Base-by-base conservation (phyloP, 352 stramenopile genomes). In the Pythium sukuiense region DNA sequence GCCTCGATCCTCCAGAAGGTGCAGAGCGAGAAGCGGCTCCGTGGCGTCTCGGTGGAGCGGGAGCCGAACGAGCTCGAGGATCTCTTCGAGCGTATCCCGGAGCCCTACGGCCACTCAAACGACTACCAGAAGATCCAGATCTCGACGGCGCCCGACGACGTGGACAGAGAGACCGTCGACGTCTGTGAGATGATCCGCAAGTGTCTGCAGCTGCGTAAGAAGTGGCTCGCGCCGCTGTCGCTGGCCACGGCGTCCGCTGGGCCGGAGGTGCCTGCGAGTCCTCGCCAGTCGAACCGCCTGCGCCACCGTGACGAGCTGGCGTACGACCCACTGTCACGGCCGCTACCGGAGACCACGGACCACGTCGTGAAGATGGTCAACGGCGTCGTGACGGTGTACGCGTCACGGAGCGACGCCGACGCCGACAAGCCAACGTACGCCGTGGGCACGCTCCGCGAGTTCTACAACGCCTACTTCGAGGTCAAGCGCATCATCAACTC, bases 401-500 rank as follows among this genome's bases (percentile, higher is more conserved):
- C 63, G 48, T 60, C 63, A 9, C n/a, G 56, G 14, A 53, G 70
- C 30, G 68, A 79, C 24, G 53, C 60, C 4, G 46, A 48, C 13
- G 32, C 54, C 3, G 27, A 63, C 13, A 71, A 73, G 50, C 77
- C 76, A 1, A 78, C 85, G 35, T 81, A 68, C 52, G 48, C 54
- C 13, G 74, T 90, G 2, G 74, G 77, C 3, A 69, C 61, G 12
- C 74, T 87, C 63, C 65, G 79, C 29, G 81, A 91, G 41, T 92
- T 85, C 67, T 92, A 91, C 65, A 66, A 84, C 16, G 83, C 90
- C 60, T 76, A 88, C 62, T 91, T 93, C 57, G 84, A 92, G 61
- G 59, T 93, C 59, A 92, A 95, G 63, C 76, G 85, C n/a, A 92
- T 94, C 61, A 87, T 95, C 66, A 95, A 93, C 68, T 89, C 69